Base-by-base conservation (phyloP, 768 basidiomycete genomes). In the Amanita molliuscula region DNA sequence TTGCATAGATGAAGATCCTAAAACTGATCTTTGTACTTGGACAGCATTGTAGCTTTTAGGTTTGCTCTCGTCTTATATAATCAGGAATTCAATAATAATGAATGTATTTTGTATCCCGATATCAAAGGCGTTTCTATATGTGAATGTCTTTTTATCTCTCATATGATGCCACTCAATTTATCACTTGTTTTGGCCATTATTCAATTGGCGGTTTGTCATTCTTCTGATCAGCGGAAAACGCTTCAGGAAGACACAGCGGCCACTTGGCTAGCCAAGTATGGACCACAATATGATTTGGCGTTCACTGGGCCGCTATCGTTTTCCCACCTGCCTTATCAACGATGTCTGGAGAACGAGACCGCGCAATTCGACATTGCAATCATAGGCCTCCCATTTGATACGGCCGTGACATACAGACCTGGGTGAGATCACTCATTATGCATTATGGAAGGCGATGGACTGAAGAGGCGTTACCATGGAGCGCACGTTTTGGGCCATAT, bases 401-500 rank as follows among this genome's bases (percentile, higher is more conserved):
- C 85, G 0, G 74, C 69, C 1, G 78, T 81, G 42, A 72, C 83
- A 7, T 84, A 87, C 57, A 65, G 76, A 53, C 67, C 73, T 36
- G 69, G 74, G 63, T 78, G 70, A 23, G 73, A 15, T 15, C 31
- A 31, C 13, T 4, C 4, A n/a, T n/a, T n/a, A n/a, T n/a, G n/a
- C 4, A 23, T 1, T 26, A 31, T 31, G 3, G 31, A 31, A 13
- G 31, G 13, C 31, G 31, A 7, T n/a, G n/a, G n/a, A 5, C 31
- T 31, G 31, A 31, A 31, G 31, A 13, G 4, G 31, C 13, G 31
- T 31, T 31, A 13, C 31, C 16, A 28, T 29, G 23, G 26, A 90
- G 89, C 4, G 90, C 90, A 10, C 78, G 91, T 7, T 94, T 94
- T 66, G 91, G 91, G 6, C 90, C 90, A 1, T 80, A 78, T 60